Evolutionary conservation across 495 filamentous ascomycete species (phyloP), one percentile per base, ranked within the genome.

Genomic region (Penicillium atrosanguineum): DNA sequence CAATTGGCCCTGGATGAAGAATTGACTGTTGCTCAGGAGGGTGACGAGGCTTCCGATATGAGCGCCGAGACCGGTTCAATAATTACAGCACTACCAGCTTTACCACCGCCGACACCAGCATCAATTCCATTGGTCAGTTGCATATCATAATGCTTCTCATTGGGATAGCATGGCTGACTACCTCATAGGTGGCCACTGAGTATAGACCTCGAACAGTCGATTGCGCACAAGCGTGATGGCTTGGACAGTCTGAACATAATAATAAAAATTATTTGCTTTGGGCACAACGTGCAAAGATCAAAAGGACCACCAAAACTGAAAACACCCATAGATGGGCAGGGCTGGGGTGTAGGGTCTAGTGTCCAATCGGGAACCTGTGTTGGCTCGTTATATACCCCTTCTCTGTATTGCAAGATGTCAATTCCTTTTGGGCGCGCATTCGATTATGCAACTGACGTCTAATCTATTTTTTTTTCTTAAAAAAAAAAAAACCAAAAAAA

Each of bases 71-170:
- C 57, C 18, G 60, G 60, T 23, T 70, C 70, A 4, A 61, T 65
- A 12, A 70, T 75, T 49, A 75, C 74, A 9, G 74, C 72, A 11
- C 65, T 77, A 39, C 72, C 74, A 37, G 56, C 61, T 36, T 48
- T 74, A n/a, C 59, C 63, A 18, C 38, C 60, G 56, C 43, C 62
- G 0, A 42, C 51, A 31, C 37, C 41, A 6, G 49, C 40, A 23
- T 53, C 46, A 3, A 52, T 55, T 43, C 44, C 51, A 28, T 40
- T 15, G n/a, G 38, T 40, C 19, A 40, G 38, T 40, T 16, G 9
- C n/a, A 20, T 40, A 9, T 16, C n/a, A 7, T 4, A 3, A 40
- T 0, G 8, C 14, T 34, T 49, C 52, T 42, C 2, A 40, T 20
- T 7, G 16, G 38, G 9, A 40, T 40, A 20, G 7, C 1, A 40